Evolutionary conservation across 331 rosid species (phyloP).

Genomic region (Dryas integrifolia): DNA sequence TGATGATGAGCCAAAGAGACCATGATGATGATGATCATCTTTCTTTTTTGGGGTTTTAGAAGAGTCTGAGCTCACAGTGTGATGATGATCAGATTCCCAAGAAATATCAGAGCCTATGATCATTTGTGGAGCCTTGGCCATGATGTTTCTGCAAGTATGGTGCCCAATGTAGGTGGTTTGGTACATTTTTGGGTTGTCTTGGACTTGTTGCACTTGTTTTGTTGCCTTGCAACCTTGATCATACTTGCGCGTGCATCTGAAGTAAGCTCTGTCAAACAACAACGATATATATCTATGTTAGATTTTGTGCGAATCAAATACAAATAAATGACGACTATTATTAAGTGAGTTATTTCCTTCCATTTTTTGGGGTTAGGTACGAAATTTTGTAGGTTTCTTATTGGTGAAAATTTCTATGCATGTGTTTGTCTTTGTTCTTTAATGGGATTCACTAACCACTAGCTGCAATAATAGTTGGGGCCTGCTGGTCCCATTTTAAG

Average conservation of each 20-base stretch:
- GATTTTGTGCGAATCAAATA: too few species aligned
- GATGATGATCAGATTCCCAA: slow-evolving; percentile 25
- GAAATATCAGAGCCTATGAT: slow-evolving; percentile 19
- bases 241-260: slow-evolving; percentile 59
- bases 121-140: slow-evolving; percentile 41
- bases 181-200: slow-evolving; percentile 45
- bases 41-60: slow-evolving; percentile 1
- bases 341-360: too few species aligned
- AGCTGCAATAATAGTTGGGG: slow-evolving; percentile 9
- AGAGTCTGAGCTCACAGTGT: slow-evolving; percentile 16
- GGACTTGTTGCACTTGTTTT: slow-evolving; percentile 59
- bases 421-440: background rate
- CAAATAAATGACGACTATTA: too few species aligned
- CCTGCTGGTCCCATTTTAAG: background rate
- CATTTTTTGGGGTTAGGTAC: background rate
- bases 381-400: background rate
- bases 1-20: slow-evolving; percentile 5
- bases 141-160: slow-evolving; percentile 59
- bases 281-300: background rate
- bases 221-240: slow-evolving; percentile 66
- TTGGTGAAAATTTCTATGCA: background rate
- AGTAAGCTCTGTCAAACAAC: slow-evolving; percentile 62
- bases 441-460: background rate
- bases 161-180: slow-evolving; percentile 60
- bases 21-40: slow-evolving; percentile 1